Evolutionary conservation across 2,329 filamentous ascomycete genomes (phyloP), one percentile per base, ranked within the genome.

Genomic region (Cladosporium cucumerinum): DNA sequence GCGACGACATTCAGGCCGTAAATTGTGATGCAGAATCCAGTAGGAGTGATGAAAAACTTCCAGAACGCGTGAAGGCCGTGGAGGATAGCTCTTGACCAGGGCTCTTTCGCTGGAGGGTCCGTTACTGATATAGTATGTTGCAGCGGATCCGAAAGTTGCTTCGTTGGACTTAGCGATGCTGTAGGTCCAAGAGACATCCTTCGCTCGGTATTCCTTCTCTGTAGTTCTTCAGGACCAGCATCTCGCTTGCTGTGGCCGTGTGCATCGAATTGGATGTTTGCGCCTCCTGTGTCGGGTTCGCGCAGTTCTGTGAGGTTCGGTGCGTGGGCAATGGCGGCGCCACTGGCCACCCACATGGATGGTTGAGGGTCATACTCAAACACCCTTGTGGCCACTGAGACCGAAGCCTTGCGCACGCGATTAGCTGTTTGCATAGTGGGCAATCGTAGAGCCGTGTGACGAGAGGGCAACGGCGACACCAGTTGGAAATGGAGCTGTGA

Each of bases 1-100:
- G 90, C 93, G 11, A 96, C 86, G 23, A 96, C 85, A 68, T 94
- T 93, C 65, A 95, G 83, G 14, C 89, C 87, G 76, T 96, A 96
- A 6, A 96, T 76, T 2, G 88, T 90, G 49, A 95, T 86, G 62
- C 91, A 80, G 74, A 95, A 92, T 3, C 92, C 92, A 62, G 90
- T 77, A 0, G 89, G 89, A 0, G 91, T 96, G 39, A 85, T 79
- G 71, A 90, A 86, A 79, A 92, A 96, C 59, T 86, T 84, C 86
- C 87, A 89, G 73, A 90, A 91, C 0, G 85, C 83, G 25, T 82
- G 79, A 16, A 87, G 72, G 2, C 84, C 86, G 62, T 87, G 85
- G 21, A 76, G 79, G 1, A 86, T 84, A 1, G 87, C 84, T 65
- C 87, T 84, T 43, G 79, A 82, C 80, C 84, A 86, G 0, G 86